Evolutionary conservation across 495 filamentous ascomycete genomes (phyloP), one percentile per base, ranked within the genome.

Genomic region (Lichina pygmaea): DNA sequence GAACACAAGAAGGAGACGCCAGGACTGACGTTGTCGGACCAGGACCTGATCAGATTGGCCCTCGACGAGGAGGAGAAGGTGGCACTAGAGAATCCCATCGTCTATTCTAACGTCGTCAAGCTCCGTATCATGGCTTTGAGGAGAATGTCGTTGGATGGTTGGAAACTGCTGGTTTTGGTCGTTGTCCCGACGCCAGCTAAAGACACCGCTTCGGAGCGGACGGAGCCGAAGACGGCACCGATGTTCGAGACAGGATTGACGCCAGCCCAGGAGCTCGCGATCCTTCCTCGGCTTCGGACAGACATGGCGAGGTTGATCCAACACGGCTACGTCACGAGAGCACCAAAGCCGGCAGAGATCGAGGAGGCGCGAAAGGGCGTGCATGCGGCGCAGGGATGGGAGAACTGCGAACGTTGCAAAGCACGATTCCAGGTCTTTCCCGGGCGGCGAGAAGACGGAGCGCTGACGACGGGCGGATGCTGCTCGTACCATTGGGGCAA

Each of bases 361-460:
- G 61, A 66, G 33, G 54, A 66, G 32, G 80, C 85, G 7, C 65
- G 61, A 32, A 66, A 66, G 44, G 84, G 75, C 0, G 63, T 82
- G 3, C 59, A 71, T 38, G 65, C 72, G 7, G 68, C 75, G 9
- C 66, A 72, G 37, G 79, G 80, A 39, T 93, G 73, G 65, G 91
- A 95, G 59, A 59, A 67, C 12, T 99, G 89, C 53, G 86, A 93
- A 54, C 77, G 89, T 11, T 99, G 89, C 58, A 65, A 60, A 17
- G 71, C 68, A 16, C 73, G 86, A 31, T 95, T 99, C 54, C 84
- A 93, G 57, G 82, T 92, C 12, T 95, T 91, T 52, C 83, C 86
- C 7, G 82, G 82, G 12, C 77, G 89, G 34, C 68, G 82, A 42
- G 68, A 71, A 44, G 89, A 95, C 52, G 89, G 86, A 2, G 69